Base-by-base conservation (phyloP, 345 rosid species). In the Schrenkiella parvula region DNA sequence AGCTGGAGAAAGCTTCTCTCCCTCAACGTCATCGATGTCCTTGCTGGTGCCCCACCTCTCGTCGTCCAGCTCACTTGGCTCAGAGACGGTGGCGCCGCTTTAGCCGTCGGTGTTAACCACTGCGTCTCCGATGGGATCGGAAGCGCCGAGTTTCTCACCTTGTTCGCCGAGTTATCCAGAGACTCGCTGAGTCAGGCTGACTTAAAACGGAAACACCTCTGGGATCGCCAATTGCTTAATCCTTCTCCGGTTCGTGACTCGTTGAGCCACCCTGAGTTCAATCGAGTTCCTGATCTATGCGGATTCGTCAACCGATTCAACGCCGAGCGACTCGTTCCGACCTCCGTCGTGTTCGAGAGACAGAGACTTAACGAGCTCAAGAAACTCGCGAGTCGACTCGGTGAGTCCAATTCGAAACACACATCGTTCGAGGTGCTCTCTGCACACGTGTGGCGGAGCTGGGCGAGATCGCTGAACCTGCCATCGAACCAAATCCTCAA, bases 1-100 rank as follows among this genome's bases (percentile, higher is more conserved):
- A 86, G 88, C 50, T 87, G 98, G 98, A 80, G 90, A 73, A 85
- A 82, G 66, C 81, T 92, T 29, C 63, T 90, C 46, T 84, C 89
- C 8, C 56, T 82, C 56, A 80, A 80, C 64, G 90, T 84, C 79
- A 75, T 75, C 1, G 98, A 92, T 48, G 96, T 87, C 2, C 84
- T 92, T 22, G 69, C 77, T n/a, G 96, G 91, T 32, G 93, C 83
- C 23, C 95, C 98, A 8, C 84, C 83, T 4, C 79, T 92, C 14
- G 92, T 84, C 1, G 74, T 90, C 55, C 96, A 92, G 86, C 90
- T 92, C 42, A 88, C 98, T 65, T 92, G 98, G 98, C 90, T 90
- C 8, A 64, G 68, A 46, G 95, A 87, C 55, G 98, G 95, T 1
- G 84, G 70, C 38, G 93, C 90, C 0, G 80, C 90, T 8, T 55